These are phyloP conservation scores for Malus orientalis DNA, from an alignment of 306 rosid genomes.

Conservation along the genomic window DNA sequence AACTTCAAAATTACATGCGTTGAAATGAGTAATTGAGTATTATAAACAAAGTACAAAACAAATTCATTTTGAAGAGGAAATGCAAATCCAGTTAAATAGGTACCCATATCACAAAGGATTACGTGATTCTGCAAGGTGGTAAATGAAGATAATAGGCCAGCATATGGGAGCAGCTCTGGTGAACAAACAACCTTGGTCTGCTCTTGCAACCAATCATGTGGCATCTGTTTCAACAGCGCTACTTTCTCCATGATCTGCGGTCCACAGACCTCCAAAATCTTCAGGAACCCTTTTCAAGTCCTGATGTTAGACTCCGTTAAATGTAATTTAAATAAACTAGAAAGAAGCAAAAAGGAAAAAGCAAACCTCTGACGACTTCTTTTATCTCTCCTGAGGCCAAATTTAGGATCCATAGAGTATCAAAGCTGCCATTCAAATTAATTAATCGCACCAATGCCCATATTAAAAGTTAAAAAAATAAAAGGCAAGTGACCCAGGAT, in stretches of 20 bases:
- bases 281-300: constrained; percentile 41
- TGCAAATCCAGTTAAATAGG: constrained; percentile 6
- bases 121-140: constrained; percentile 48
- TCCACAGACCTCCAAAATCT: constrained; percentile 51
- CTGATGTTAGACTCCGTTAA: constrained; percentile 14
- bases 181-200: constrained; percentile 25
- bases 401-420: constrained; percentile 65
- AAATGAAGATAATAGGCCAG: constrained; percentile 60
- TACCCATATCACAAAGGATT: constrained; percentile 71
- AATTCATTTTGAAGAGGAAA: constrained; percentile 3
- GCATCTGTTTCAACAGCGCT: constrained; percentile 48
- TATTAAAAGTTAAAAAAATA: background rate
- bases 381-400: constrained; percentile 45
- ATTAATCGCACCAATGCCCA: background rate
- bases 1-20: constrained; percentile 39
- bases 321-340: constrained; percentile 12
- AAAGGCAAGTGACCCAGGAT: no score
- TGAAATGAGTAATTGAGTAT: constrained; percentile 13
- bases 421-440: constrained; percentile 47
- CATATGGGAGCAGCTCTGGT: constrained; percentile 39
- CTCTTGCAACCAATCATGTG: constrained; percentile 40
- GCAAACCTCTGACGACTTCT: constrained; percentile 55
- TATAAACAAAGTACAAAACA: constrained; percentile 9
- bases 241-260: constrained; percentile 42
- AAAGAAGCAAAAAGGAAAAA: background rate